Evolutionary conservation across 345 rosid species (phyloP), one percentile per base, ranked within the genome.

Genomic region (Geranium rotundifolium): DNA sequence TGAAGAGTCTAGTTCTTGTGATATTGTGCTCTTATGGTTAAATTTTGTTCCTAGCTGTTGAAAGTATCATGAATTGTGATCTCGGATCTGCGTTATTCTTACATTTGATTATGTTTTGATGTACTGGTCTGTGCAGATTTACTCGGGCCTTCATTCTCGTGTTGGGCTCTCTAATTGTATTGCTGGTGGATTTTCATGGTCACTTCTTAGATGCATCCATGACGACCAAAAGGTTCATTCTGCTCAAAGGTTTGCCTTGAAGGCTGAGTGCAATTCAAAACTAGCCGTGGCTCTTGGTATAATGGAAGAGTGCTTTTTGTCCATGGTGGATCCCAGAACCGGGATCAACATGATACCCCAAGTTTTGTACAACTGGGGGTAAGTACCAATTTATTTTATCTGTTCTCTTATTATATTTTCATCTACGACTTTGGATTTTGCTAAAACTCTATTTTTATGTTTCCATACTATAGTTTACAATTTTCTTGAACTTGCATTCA

Each of bases 281-380:
- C 74, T 92, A 72, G 95, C 88, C 54, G 92, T 92, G 71, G 86
- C 90, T 69, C 88, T 92, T 70, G 80, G 95, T 50, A 81, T 92
- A 41, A 82, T 92, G 95, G 98, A 92, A 79, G 98, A 89, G 73
- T 84, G 93, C 76, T 92, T 92, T 83, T 86, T 76, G 74, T 78
- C 98, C 56, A 92, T 92, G 98, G 77, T 92, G 63, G 98, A 92
- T 80, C 77, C 91, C 58, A 85, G 95, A 77, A 92, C 98, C 7
- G 98, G 98, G 72, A 74, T 92, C 65, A 82, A 87, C 74, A 89
- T 92, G 98, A 79, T 89, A 79, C 93, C 98, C 63, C 96, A 89
- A 65, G 82, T 83, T 76, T 65, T 92, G 39, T 92, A 87, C 75
- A 89, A 85, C 74, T 85, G 96, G 96, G 84, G 92, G 98, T 89